Evolutionary conservation across 2,329 filamentous ascomycete species (phyloP).

Genomic region (Emmonsiellopsis sp.): DNA sequence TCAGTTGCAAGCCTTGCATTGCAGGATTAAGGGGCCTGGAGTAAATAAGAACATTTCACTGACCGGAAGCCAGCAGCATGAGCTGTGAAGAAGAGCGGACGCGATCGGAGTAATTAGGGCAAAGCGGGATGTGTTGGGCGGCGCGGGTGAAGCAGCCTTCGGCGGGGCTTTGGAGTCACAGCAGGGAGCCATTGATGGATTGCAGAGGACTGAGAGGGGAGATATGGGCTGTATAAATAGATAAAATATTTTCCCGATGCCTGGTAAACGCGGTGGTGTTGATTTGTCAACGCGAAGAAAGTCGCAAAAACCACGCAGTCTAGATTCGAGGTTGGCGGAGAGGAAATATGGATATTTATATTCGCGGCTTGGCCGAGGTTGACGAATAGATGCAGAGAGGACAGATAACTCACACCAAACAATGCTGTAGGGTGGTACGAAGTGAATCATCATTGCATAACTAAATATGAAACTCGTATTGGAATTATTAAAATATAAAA

Average conservation of each 20-base stretch:
- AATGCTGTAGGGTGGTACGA: too few species aligned
- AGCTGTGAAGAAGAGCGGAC: constrained; percentile 10
- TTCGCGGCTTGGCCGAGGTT: too few species aligned
- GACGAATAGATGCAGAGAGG: too few species aligned
- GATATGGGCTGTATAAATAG: not conserved
- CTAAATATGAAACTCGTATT: too few species aligned
- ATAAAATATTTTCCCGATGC: not conserved
- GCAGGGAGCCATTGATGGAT: not conserved
- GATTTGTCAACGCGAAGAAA: not conserved
- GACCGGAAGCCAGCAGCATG: constrained; percentile 13
- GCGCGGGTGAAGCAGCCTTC: not conserved
- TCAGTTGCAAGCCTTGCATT: not conserved
- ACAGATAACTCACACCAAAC: too few species aligned
- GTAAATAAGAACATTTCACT: not conserved
- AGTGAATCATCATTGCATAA: too few species aligned
- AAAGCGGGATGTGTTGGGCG: not conserved
- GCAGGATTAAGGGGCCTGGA: not conserved
- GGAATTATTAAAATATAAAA: too few species aligned
- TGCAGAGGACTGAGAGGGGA: not conserved
- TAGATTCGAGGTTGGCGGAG: too few species aligned
- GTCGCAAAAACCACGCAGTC: not conserved
- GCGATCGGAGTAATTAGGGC: not conserved
- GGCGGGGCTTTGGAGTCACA: not conserved
- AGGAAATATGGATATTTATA: too few species aligned
- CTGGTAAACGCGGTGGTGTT: not conserved